Percentiles rank a stretch among this genome's conserved stretches.
Evolutionary conservation across 2,329 filamentous ascomycete species (phyloP).

Genomic region (Curvularia sp.): DNA sequence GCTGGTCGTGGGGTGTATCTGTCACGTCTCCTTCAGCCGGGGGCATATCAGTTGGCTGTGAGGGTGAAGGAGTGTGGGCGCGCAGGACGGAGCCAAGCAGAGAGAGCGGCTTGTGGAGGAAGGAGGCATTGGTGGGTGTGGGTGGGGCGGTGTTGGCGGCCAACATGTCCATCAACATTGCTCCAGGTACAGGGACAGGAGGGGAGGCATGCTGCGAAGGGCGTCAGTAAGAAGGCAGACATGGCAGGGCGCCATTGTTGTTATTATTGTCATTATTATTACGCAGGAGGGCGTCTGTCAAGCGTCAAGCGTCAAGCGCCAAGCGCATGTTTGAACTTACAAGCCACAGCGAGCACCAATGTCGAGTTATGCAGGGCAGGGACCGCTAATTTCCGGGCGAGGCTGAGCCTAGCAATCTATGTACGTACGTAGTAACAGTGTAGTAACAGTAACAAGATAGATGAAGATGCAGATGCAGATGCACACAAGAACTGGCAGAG

Average conservation of each 20-base stretch:
- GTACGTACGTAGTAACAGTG: too few species aligned
- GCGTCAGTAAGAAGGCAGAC: conserved; percentile 19
- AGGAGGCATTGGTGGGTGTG: conserved; percentile 35
- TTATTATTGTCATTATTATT: conserved; percentile 16
- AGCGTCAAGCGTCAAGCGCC: too few species aligned
- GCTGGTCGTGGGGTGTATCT: conserved; percentile 3
- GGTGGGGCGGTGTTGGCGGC: conserved; percentile 43
- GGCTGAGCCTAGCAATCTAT: not conserved
- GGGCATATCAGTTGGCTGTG: conserved; percentile 11
- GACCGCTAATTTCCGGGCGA: conserved; percentile 12
- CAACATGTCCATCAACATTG: conserved; percentile 51
- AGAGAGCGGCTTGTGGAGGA: conserved; percentile 46
- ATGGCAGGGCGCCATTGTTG: conserved; percentile 20
- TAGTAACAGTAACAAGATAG: too few species aligned
- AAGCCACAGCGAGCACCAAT: conserved; percentile 38
- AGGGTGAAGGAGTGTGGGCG: conserved; percentile 31
- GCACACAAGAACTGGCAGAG: conserved; percentile 1
- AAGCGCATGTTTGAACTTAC: conserved; percentile 33
- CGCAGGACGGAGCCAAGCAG: conserved; percentile 43
- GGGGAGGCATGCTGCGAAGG: conserved; percentile 29
- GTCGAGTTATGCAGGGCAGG: conserved; percentile 27
- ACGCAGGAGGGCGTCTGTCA: conserved; percentile 8
- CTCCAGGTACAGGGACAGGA: conserved; percentile 16
- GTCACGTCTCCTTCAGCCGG: conserved; percentile 4
- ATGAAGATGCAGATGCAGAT: not conserved